Evolutionary conservation across 495 filamentous ascomycete genomes (phyloP).

Genomic region (Daldinia grandis): DNA sequence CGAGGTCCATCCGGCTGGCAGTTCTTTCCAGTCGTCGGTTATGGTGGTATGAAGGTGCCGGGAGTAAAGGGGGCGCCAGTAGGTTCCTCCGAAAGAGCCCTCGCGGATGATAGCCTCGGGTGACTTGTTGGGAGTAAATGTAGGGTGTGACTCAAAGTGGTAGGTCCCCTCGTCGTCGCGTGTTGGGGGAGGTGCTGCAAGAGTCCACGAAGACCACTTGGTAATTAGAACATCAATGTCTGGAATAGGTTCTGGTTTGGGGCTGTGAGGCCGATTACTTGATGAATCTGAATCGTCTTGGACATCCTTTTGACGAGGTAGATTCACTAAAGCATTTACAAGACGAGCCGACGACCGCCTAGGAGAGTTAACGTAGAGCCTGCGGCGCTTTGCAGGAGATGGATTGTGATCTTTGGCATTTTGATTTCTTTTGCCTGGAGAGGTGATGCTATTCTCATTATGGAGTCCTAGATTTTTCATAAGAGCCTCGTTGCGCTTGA

Average conservation of each 20-base stretch:
- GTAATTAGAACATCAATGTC: constrained; percentile 47
- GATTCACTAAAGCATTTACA: constrained; percentile 15
- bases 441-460: background rate
- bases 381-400: constrained; percentile 33
- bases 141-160: constrained; percentile 52
- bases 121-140: constrained; percentile 59
- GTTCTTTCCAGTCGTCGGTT: constrained; percentile 52
- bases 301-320: constrained; percentile 3
- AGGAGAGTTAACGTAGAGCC: constrained; percentile 17
- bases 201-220: constrained; percentile 54
- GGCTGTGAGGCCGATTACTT: constrained; percentile 1
- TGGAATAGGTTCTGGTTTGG: constrained; percentile 11
- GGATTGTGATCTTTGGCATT: background rate
- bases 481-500: constrained; percentile 61
- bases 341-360: constrained; percentile 42
- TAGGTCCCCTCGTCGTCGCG: constrained; percentile 51
- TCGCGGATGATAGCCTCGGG: constrained; percentile 58
- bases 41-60: constrained; percentile 50
- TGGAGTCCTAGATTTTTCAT: constrained; percentile 53
- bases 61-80: constrained; percentile 56
- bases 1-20: constrained; percentile 51
- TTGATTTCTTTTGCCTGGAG: background rate
- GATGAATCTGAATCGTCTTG: constrained; percentile 1
- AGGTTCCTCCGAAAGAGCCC: constrained; percentile 58
- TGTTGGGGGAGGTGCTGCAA: constrained; percentile 45